Base-by-base conservation (phyloP, 352 stramenopile species). In the Aphanomyces stellatus region DNA sequence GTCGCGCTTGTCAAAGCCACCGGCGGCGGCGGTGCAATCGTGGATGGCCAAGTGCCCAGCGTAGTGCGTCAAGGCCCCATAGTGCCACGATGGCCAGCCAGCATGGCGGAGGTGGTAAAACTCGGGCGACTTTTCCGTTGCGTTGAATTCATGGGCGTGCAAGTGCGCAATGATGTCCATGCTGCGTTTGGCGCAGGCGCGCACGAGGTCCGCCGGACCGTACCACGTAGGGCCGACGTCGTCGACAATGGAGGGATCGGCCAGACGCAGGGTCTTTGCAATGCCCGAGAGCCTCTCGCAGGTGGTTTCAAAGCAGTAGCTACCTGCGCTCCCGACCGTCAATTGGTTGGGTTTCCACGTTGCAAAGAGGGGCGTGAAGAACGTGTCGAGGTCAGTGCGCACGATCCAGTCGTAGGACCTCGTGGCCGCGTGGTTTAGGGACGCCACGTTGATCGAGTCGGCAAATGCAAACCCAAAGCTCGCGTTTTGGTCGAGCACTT, bases 201-300 rank as follows among this genome's bases (percentile, higher is more conserved):
- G 24, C 8, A 65, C 15, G 30, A 37, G 27, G 10, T 30, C 22
- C 3, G 59, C 59, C 1, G 59, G 59, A 28, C 59, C 59, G 42
- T 65, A 65, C 59, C 59, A 65, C 35, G 59, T 55, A 7, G 40
- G 30, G 46, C 59, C 59, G 25, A 64, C 37, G 37, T 43, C 37
- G 37, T 43, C 37, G 10, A 17, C 17, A 17, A 43, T 10, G 17
- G 10, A 17, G 10, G 37, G 37, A 10, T 43, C 37, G 37, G 37
- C 37, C 10, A 43, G 37, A 43, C 17, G 37, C 10, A 43, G 37
- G 10, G 10, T 43, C 37, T 43, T 43, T 10, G 37, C 37, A 17
- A 43, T 43, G 17, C 10, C 37, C 37, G 10, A 17, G 10, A 43
- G 10, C 10, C 37, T 10, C 10, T 43, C 37, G 37, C 37, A 43